Conservation (phyloP, 2,329 filamentous ascomycete genomes). For the Claviceps digitariae region DNA sequence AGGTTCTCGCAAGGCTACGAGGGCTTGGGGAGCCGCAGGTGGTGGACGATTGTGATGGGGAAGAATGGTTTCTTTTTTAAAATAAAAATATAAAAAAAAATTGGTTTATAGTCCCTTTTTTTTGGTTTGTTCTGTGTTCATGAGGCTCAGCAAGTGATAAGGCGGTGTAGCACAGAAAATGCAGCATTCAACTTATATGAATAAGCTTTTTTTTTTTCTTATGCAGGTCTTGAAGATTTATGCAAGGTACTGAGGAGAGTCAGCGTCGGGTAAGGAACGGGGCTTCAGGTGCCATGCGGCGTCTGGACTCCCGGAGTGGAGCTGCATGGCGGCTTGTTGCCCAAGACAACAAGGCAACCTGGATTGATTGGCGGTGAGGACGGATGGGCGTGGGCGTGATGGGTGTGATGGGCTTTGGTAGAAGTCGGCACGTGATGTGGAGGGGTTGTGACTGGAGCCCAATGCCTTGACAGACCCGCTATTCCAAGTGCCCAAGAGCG, state of each 20-base stretch:
- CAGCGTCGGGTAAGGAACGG: not conserved
- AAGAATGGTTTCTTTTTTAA: not conserved
- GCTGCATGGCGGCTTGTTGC: not conserved
- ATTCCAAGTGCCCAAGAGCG: not conserved
- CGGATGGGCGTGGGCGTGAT: too few species aligned
- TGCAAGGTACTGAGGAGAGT: not conserved
- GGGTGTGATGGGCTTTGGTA: too few species aligned
- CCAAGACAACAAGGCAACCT: not conserved
- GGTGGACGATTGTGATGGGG: conserved; percentile 6
- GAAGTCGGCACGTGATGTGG: not conserved
- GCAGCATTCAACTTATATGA: too few species aligned
- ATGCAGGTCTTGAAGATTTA: too few species aligned
- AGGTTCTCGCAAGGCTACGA: conserved; percentile 20
- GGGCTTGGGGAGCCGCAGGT: conserved; percentile 24
- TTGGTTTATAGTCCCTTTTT: too few species aligned
- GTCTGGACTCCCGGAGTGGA: not conserved
- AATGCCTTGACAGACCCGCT: not conserved
- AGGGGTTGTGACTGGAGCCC: not conserved
- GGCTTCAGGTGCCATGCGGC: not conserved
- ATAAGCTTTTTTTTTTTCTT: too few species aligned
- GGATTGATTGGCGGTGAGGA: not conserved
- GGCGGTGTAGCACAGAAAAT: too few species aligned
- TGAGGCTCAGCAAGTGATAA: too few species aligned
- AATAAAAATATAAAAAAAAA: too few species aligned
- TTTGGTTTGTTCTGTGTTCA: not conserved